Evolutionary conservation across 2,329 filamentous ascomycete species (phyloP), one percentile per base, ranked within the genome.

Genomic region (Boeremia exigua): DNA sequence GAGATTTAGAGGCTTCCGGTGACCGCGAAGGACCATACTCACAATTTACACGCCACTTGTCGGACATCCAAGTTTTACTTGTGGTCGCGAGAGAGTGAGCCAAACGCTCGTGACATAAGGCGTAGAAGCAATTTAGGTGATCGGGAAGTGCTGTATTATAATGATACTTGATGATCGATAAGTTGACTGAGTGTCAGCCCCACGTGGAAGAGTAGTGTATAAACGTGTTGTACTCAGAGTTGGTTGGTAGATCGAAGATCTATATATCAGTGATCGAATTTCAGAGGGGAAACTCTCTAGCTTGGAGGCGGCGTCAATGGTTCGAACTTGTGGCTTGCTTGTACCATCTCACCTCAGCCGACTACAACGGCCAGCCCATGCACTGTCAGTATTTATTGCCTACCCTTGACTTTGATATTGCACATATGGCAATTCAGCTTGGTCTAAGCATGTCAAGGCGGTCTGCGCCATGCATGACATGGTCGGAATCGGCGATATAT

Each of bases 331-430:
- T 47, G 53, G 53, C 53, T 50, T 51, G 25, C 37, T 51, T 48
- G 53, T 56, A 28, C 37, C 30, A 56, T 56, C 47, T 56, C 42
- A 56, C 37, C 36, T 56, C 42, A 46, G 36, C 32, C 42, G 43
- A 15, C 6, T 30, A 6, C 28, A 15, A 28, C n/a, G 10, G n/a
- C 25, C 15, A 32, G 36, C 11, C 29, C 36, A 28, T 29, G 30
- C n/a, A n/a, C 12, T 2, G n/a, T 25, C 27, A 9, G 12, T 28
- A 27, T 15, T 28, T 14, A 6, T 23, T 19, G 17, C 6, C 15
- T 14, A 6, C 6, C 15, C 34, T 11, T n/a, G n/a, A 19, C 6
- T 15, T 19, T 28, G 6, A 11, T 28, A 32, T 40, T 17, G 32
- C 5, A 19, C 5, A 23, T 36, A 9, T 32, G 39, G 32, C 36